Evolutionary conservation across 257 asterid species (phyloP).

Genomic region (Scutellaria barbata): DNA sequence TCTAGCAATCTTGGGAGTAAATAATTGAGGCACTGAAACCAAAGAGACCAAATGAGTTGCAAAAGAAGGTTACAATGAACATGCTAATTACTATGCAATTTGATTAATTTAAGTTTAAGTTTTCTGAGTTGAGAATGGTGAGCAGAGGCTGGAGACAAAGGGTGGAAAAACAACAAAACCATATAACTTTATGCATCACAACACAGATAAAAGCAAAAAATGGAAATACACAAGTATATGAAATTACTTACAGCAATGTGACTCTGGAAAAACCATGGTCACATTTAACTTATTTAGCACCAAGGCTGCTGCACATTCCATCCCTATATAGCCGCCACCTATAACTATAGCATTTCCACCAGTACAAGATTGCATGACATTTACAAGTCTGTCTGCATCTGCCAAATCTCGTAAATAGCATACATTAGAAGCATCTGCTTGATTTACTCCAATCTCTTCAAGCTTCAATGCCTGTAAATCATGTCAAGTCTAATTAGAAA

Average conservation of each 20-base stretch:
- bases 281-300: slow-evolving; percentile 74
- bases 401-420: slow-evolving; percentile 79
- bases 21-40: slow-evolving; percentile 83
- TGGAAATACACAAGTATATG: background rate
- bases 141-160: too few species aligned
- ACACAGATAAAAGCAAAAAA: background rate
- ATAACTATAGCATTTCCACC: slow-evolving; percentile 84
- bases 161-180: too few species aligned
- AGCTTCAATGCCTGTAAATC: slow-evolving; percentile 78
- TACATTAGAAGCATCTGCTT: slow-evolving; percentile 73
- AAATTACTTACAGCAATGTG: slow-evolving; percentile 71
- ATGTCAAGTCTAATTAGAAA: slow-evolving; percentile 32
- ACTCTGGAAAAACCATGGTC: slow-evolving; percentile 92
- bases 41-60: slow-evolving; percentile 19
- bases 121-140: background rate
- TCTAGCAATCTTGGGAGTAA: slow-evolving; percentile 80
- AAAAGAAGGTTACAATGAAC: slow-evolving; percentile 14
- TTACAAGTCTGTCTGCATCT: slow-evolving; percentile 78
- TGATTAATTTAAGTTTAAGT: background rate
- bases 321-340: slow-evolving; percentile 94
- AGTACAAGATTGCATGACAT: slow-evolving; percentile 63
- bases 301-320: slow-evolving; percentile 93
- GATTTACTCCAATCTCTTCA: slow-evolving; percentile 88
- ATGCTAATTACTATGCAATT: slow-evolving; percentile 24
- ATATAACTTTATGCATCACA: too few species aligned